Base-by-base conservation (phyloP, 768 basidiomycete species). In the Cystobasidium ongulense region DNA sequence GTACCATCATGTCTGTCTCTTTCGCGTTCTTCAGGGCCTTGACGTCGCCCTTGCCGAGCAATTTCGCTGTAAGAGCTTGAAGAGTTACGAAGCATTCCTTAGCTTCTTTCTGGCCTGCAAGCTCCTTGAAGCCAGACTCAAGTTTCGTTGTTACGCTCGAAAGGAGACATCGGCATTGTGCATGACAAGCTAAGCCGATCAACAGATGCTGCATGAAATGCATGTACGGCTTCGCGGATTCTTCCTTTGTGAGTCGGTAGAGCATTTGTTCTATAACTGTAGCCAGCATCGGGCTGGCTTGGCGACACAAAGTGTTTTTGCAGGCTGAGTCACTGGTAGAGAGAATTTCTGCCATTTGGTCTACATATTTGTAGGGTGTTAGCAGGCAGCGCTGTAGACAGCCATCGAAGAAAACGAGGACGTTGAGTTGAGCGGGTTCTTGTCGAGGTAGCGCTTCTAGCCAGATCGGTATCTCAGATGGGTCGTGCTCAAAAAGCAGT, bases 341-440 rank as follows among this genome's bases (percentile, higher is more conserved):
- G 2, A 38, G 11, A 8, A 71, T 46, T n/a, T 71, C 29, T n/a
- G 66, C 50, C 75, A 88, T 81, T 27, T 88, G 88, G 77, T 96
- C 93, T 66, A 95, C 84, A 79, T 95, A 97, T 33, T 87, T 85
- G 80, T 92, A 90, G 0, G 92, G 90, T 1, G 88, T 89, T 80
- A 89, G 91, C 75, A 88, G 79, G 76, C 89, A 92, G 21, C 90
- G 85, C 72, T 89, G 88, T 1, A 90, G 84, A 78, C 92, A 95
- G 63, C 93, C 91, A 76, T 97, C 94, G 13, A 96, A 77, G 82
- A 96, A 92, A 0, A 78, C 77, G 1, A 83, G 76, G 81, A 1
- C 84, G 85, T 72, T 89, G 87, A 0, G 86, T 86, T 1, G 85
- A 81, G 73, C 17, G 77, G 77, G 15, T 84, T 80, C 7, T 80